phyloP scores from a whole-genome alignment of 2,329 filamentous ascomycete genomes.

The Rhynchosporium agropyri region DNA sequence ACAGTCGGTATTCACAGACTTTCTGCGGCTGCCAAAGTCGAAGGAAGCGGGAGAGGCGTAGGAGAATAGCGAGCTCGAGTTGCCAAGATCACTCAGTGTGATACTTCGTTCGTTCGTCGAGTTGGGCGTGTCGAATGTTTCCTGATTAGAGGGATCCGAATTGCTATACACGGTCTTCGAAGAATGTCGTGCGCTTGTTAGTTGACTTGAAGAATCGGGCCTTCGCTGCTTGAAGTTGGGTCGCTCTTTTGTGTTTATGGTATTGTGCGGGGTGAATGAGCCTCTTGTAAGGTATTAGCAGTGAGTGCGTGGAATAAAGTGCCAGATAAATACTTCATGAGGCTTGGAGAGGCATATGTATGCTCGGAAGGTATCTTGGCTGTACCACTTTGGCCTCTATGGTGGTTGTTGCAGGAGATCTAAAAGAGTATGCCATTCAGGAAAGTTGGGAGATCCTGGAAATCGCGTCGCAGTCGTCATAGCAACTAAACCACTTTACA shows the following conservation, averaged over 20 bases:
- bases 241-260: slow-evolving; percentile 26
- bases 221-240: slow-evolving; percentile 24
- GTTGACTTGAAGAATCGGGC: slow-evolving; percentile 22
- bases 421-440: background rate
- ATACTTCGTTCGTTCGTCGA: slow-evolving; percentile 22
- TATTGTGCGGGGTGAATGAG: slow-evolving; percentile 33
- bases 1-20: slow-evolving; percentile 20
- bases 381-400: background rate
- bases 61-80: slow-evolving; percentile 41
- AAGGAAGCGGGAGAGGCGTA: slow-evolving; percentile 30
- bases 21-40: slow-evolving; percentile 25
- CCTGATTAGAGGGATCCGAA: slow-evolving; percentile 15
- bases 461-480: slow-evolving; percentile 24
- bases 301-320: background rate
- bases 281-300: slow-evolving; percentile 24
- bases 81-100: slow-evolving; percentile 38
- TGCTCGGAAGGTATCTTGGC: background rate
- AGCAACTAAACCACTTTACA: slow-evolving; percentile 17
- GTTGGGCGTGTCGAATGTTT: slow-evolving; percentile 15
- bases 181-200: slow-evolving; percentile 5
- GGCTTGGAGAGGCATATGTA: background rate
- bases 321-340: slow-evolving; percentile 26
- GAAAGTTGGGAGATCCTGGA: background rate
- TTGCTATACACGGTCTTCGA: slow-evolving; percentile 6
- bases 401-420: background rate